phyloP scores from a whole-genome alignment of 1,284 basidiomycete species.

The Athelia psychrophila region DNA sequence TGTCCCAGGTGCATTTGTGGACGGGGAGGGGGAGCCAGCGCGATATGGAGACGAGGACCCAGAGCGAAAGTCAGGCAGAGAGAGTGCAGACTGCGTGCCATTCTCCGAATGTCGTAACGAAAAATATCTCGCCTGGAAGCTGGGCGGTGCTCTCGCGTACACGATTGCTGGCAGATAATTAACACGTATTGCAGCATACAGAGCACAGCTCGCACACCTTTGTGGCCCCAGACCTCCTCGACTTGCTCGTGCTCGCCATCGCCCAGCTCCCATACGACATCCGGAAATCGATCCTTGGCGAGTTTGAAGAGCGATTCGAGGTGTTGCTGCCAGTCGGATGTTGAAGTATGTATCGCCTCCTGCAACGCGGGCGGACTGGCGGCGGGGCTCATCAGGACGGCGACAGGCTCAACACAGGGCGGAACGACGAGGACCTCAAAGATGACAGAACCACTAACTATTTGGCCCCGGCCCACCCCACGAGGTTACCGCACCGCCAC shows the following conservation, averaged over 20 bases:
- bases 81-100: constrained; percentile 60
- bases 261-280: constrained; percentile 85
- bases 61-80: constrained; percentile 50
- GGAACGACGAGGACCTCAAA: too few species aligned
- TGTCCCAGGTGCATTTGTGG: constrained; percentile 32
- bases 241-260: constrained; percentile 47
- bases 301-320: constrained; percentile 72
- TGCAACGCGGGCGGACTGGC: constrained; percentile 52
- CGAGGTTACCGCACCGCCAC: too few species aligned
- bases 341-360: constrained; percentile 63
- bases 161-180: constrained; percentile 69
- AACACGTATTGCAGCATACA: constrained; percentile 6
- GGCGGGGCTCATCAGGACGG: constrained; percentile 25
- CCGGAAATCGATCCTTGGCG: constrained; percentile 86
- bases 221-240: constrained; percentile 85
- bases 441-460: too few species aligned
- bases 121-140: constrained; percentile 84
- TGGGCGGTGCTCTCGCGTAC: constrained; percentile 88
- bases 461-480: too few species aligned
- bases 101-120: constrained; percentile 60
- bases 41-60: constrained; percentile 57
- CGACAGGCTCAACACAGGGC: too few species aligned
- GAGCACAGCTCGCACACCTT: constrained; percentile 52
- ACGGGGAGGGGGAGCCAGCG: constrained; percentile 42
- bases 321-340: constrained; percentile 72